phyloP scores from a whole-genome alignment of 2,329 filamentous ascomycete genomes.

The Aschersonia sp. region DNA sequence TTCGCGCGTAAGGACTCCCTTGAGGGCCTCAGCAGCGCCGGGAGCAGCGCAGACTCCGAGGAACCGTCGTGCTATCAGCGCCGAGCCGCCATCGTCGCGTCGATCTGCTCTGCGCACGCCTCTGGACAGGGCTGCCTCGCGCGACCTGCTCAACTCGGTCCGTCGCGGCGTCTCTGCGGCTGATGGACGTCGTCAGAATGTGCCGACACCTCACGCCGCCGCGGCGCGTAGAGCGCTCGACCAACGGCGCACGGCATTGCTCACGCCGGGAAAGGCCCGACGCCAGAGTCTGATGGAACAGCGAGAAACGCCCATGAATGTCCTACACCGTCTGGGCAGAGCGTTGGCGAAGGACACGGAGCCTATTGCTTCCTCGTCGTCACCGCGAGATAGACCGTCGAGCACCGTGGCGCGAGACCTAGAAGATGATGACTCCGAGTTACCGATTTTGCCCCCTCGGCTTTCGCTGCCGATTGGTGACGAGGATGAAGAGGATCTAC shows the following conservation, averaged over 20 bases:
- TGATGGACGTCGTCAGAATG: slow-evolving; percentile 24
- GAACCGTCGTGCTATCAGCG: slow-evolving; percentile 12
- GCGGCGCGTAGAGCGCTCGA: slow-evolving; percentile 45
- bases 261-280: slow-evolving; percentile 44
- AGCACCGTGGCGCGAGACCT: slow-evolving; percentile 17
- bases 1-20: slow-evolving; percentile 3
- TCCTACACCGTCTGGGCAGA: slow-evolving; percentile 38
- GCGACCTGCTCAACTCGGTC: slow-evolving; percentile 22
- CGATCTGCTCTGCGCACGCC: slow-evolving; percentile 26
- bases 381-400: slow-evolving; percentile 17
- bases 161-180: slow-evolving; percentile 30
- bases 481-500: slow-evolving; percentile 34
- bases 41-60: slow-evolving; percentile 11
- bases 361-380: slow-evolving; percentile 32
- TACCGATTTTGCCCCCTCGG: slow-evolving; percentile 34
- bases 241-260: slow-evolving; percentile 41
- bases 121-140: slow-evolving; percentile 19
- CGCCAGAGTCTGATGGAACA: slow-evolving; percentile 42
- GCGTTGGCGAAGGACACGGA: slow-evolving; percentile 35
- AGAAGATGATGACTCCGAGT: slow-evolving; percentile 31
- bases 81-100: slow-evolving; percentile 24
- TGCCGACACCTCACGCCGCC: slow-evolving; percentile 44
- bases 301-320: slow-evolving; percentile 39
- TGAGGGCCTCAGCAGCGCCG: slow-evolving; percentile 3
- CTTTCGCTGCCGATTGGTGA: slow-evolving; percentile 39